Base-by-base conservation (phyloP, 2,329 filamentous ascomycete species). In the Phialophora macrospora region DNA sequence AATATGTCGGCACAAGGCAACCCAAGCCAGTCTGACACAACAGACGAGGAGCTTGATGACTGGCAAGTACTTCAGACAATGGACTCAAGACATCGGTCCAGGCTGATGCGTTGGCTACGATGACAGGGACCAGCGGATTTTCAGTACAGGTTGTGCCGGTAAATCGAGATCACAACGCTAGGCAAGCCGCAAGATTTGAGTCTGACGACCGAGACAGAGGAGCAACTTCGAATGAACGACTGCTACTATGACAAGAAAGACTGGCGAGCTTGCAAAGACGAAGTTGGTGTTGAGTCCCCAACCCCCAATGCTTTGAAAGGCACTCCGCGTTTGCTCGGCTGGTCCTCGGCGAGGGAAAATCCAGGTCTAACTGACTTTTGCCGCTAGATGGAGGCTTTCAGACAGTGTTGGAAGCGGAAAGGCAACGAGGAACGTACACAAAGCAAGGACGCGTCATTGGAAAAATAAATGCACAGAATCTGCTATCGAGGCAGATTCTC, bases 231-330 rank as follows among this genome's bases (percentile, higher is more conserved):
- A 75, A 86, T 99, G 88, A 97, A 93, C 41, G 92, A 98, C 77
- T 99, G 95, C 79, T 97, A 96, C 78, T 97, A 87, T 75, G 92
- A 94, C 62, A 97, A 93, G 84, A 97, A 93, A 77, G 95, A 99
- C 77, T 99, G 95, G 94, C 85, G 95, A 72, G 84, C 85, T 64
- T 99, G 95, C 79, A 90, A 90, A 75, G 84, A 88, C 71, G 94
- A 98, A 87, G 94, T 96, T 77, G 82, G 90, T 80, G 48, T 55
- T 61, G 62, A 62, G 60, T 44, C 67, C 59, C 65, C 60, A 68
- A 66, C 55, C 49, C 34, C 62, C 20, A 52, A 60, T 60, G 41
- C 34, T 41, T 66, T 48, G 6, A 17, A 34, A 38, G 22, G n/a
- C 20, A 22, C 52, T 62, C 60, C 60, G 32, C 30, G 20, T 26